Conservation (phyloP, 2,329 filamentous ascomycete species). For the Cyphellophora europaea region DNA sequence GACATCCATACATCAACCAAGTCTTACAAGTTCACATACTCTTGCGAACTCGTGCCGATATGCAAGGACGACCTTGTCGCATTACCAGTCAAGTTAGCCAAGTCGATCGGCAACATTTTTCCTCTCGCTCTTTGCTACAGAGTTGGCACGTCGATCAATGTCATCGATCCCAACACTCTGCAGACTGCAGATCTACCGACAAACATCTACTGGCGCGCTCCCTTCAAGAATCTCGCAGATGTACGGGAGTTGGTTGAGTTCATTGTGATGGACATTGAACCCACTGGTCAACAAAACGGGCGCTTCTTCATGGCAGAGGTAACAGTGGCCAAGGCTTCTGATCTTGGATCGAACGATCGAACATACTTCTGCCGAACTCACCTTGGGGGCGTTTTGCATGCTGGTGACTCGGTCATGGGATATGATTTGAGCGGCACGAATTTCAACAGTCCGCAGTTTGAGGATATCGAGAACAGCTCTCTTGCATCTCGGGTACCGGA, state of each 20-base stretch:
- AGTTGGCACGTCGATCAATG: constrained; percentile 79
- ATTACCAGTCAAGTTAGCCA: constrained; percentile 79
- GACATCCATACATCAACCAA: constrained; percentile 85
- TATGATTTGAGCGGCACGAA: constrained; percentile 83
- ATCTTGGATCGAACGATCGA: constrained; percentile 75
- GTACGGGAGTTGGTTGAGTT: constrained; percentile 83
- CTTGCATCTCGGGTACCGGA: constrained; percentile 78
- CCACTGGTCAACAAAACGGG: constrained; percentile 63
- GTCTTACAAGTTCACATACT: constrained; percentile 92
- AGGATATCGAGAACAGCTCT: constrained; percentile 69
- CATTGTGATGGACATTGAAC: constrained; percentile 88
- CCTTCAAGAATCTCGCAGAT: constrained; percentile 76
- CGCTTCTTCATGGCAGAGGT: constrained; percentile 79
- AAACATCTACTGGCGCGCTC: constrained; percentile 80
- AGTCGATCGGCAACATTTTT: constrained; percentile 76
- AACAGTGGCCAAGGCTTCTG: constrained; percentile 76
- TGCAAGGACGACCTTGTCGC: constrained; percentile 98
- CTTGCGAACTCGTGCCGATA: constrained; percentile 80
- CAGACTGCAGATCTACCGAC: constrained; percentile 80
- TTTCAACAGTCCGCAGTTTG: constrained; percentile 82
- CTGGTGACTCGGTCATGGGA: constrained; percentile 89
- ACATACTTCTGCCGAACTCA: constrained; percentile 89
- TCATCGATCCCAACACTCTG: constrained; percentile 83
- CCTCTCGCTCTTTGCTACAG: constrained; percentile 79
- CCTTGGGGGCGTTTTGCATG: constrained; percentile 72